Evolutionary conservation across 2,329 filamentous ascomycete genomes (phyloP), one percentile per base, ranked within the genome.

Genomic region (Catunica adiposa): DNA sequence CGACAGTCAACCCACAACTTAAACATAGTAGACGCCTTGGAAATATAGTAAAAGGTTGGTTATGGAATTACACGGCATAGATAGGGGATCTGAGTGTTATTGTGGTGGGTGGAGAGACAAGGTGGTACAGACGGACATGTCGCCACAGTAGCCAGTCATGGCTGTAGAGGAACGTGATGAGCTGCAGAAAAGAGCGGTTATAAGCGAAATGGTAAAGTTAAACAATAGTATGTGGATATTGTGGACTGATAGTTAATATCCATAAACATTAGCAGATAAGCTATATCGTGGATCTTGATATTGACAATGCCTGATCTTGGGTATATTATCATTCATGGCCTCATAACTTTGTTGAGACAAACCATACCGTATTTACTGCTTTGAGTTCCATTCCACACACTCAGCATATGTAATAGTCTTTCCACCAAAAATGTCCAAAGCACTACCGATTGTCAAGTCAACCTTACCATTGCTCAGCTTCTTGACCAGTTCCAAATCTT

Each of bases 381-480:
- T 73, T 57, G 66, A 70, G 66, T 97, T 97, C 92, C 92, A 98
- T 62, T 74, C 72, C 37, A 95, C 82, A 66, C 90, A 97, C 57
- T 96, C 89, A 34, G 85, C 83, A 65, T 97, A 89, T 60, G 78
- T 87, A 55, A 96, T 88, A 1, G 87, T 86, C 17, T 74, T 80
- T 1, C 92, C 92, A 7, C 92, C 92, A 67, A 98, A 98, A 61
- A 95, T 89, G 70, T 98, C 92, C 63, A 98, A 70, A 1, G 92
- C 92, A 66, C 92, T 97, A 11, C 92, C 92, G 65, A 97, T 97
- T 0, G 92, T 98, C 62, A 98, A 73, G 66, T 98, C 89, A 22
- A 97, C 83, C 66, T 82, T 87, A 26, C 88, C 89, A 37, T 70
- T 68, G 67, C 90, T 96, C 61, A 95, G 72, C 44, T 70, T 69